Percentiles rank a stretch among this genome's conserved stretches.
Evolutionary conservation across 495 filamentous ascomycete genomes (phyloP).

Genomic region (Penicillium paradoxum): DNA sequence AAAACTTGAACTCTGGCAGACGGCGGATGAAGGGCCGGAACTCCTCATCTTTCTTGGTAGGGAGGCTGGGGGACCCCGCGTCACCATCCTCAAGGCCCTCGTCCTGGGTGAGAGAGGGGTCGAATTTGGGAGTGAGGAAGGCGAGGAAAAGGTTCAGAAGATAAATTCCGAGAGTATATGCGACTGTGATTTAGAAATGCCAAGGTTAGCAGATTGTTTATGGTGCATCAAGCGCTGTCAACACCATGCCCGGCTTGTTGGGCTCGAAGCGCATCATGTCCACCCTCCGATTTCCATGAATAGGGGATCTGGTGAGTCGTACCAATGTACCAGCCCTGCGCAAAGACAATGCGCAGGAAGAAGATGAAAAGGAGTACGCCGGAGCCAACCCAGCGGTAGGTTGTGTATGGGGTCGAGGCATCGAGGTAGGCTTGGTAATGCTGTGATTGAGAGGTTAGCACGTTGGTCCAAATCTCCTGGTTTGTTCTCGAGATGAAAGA

Average conservation of each 20-base stretch:
- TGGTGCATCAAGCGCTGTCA: neutral
- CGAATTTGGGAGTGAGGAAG: conserved; percentile 97
- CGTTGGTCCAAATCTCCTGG: neutral
- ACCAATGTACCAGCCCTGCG: conserved; percentile 99
- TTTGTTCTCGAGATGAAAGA: conserved; percentile 2
- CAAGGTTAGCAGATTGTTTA: conserved; percentile 8
- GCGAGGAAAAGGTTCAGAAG: conserved; percentile 98
- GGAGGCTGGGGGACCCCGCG: conserved; percentile 58
- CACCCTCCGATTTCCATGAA: neutral
- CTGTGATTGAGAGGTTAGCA: conserved; percentile 40
- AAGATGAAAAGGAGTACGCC: conserved; percentile 69
- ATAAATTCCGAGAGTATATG: conserved; percentile 97
- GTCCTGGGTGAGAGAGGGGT: conserved; percentile 92
- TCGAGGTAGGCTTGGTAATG: conserved; percentile 95
- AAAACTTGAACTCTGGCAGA: conserved; percentile 99
- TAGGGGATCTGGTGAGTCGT: conserved; percentile 22
- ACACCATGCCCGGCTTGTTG: neutral
- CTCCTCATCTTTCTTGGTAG: conserved; percentile 92
- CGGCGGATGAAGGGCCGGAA: conserved; percentile 95
- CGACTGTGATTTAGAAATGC: conserved; percentile 54
- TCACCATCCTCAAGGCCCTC: conserved; percentile 93
- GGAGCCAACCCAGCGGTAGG: conserved; percentile 86
- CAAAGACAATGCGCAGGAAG: conserved; percentile 80
- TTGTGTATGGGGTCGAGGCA: conserved; percentile 78
- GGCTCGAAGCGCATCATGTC: neutral